phyloP scores from a whole-genome alignment of 2,329 filamentous ascomycete species.

The Simplicillium sp. region DNA sequence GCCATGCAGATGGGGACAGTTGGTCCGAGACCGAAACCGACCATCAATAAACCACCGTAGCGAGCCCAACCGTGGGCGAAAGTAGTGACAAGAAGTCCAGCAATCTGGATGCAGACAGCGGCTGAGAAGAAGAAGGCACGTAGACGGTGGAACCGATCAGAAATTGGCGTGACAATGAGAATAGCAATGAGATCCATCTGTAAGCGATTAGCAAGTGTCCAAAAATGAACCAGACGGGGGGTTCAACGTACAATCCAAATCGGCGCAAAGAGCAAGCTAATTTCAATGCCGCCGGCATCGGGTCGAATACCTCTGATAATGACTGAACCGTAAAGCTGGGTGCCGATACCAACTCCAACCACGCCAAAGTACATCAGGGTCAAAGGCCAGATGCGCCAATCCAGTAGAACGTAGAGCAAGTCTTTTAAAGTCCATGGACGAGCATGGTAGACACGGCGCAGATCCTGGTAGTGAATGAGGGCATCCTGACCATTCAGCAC shows the following conservation, averaged over 20 bases:
- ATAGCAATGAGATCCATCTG: constrained; percentile 85
- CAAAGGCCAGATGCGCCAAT: constrained; percentile 85
- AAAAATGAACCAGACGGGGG: constrained; percentile 5
- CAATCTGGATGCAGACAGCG: constrained; percentile 69
- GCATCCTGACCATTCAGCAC: constrained; percentile 71
- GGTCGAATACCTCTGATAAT: constrained; percentile 77
- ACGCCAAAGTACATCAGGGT: constrained; percentile 92
- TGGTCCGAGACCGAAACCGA: constrained; percentile 82
- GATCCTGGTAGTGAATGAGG: constrained; percentile 70
- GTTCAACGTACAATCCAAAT: constrained; percentile 71
- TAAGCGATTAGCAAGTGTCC: background rate
- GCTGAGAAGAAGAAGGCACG: constrained; percentile 74
- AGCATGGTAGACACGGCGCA: constrained; percentile 70
- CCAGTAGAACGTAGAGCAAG: constrained; percentile 59
- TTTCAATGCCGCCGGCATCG: constrained; percentile 58
- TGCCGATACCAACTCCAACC: constrained; percentile 84
- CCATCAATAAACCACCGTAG: constrained; percentile 81
- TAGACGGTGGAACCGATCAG: constrained; percentile 74
- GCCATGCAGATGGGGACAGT: constrained; percentile 92
- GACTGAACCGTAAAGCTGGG: constrained; percentile 77
- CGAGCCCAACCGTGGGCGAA: constrained; percentile 76
- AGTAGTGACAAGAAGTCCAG: constrained; percentile 69
- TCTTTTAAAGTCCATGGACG: constrained; percentile 66
- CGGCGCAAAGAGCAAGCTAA: constrained; percentile 78
- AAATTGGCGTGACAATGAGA: constrained; percentile 73